Evolutionary conservation across 257 asterid species (phyloP), one percentile per base, ranked within the genome.

Genomic region (Ilex aquifolium): DNA sequence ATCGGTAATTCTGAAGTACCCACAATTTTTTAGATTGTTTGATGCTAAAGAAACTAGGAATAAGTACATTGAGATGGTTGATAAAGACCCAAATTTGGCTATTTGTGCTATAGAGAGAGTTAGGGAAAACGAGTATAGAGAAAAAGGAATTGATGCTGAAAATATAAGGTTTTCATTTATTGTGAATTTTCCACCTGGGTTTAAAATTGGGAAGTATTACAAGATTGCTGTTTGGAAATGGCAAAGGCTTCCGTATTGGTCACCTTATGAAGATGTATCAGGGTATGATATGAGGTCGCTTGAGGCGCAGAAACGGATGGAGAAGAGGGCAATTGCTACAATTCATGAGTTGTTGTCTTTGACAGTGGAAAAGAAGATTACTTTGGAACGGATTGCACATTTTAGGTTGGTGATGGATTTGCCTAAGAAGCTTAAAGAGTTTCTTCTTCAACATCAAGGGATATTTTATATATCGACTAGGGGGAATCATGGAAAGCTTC

Each of bases 191-290:
- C 97, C 97, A 10, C 96, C 96, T 0, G 96, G 95, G 39, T 90
- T 88, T 53, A 90, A 84, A 86, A 82, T 84, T 36, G 95, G 96
- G 11, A 90, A 85, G 82, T 83, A 85, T 72, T 85, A 79, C 75
- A 88, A 78, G 80, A 90, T 85, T 44, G 96, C 95, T 0, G 81
- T 90, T 31, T 88, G 97, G 97, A 88, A 90, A 44, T 88, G 97
- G 97, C 96, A 90, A 82, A 84, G 96, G 80, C 63, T 88, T 71
- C 97, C 97, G 4, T 90, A 90, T 65, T 90, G 97, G 96, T 90
- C 95, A 4, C 97, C 97, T 0, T 88, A 88, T 52, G 97, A 88
- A 74, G 84, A 90, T 59, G 70, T 85, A 13, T 85, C 89, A 0
- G 92, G 90, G 55, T 88, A 85, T 46, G 97, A 90, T 68, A 68